Conservation (phyloP, 192 early-diverging fungal genomes). For the Rhizophagus clarus region DNA sequence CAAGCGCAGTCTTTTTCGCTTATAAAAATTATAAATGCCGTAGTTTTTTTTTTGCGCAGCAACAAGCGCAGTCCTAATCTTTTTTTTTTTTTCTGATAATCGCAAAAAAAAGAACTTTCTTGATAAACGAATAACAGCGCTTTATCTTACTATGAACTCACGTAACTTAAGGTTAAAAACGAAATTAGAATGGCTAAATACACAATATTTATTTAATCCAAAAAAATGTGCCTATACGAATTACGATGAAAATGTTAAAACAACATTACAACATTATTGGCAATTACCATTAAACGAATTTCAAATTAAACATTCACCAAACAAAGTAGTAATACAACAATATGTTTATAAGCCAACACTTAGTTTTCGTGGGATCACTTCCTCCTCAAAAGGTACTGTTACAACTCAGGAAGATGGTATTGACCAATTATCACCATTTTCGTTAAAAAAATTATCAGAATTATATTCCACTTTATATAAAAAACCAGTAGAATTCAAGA, state of each 20-base stretch:
- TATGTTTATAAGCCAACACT: neutral
- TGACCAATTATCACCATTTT: neutral
- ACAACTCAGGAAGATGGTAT: neutral
- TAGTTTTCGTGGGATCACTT: too few species aligned
- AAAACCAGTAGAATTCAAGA: slow-evolving; percentile 10
- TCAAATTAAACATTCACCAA: slow-evolving; percentile 17
- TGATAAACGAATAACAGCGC: too few species aligned
- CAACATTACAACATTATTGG: slow-evolving; percentile 8
- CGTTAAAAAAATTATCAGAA: neutral
- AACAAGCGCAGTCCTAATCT: too few species aligned
- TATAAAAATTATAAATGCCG: too few species aligned
- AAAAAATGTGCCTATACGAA: neutral
- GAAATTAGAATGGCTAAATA: slow-evolving; percentile 12
- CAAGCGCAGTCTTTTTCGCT: too few species aligned
- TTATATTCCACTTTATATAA: neutral
- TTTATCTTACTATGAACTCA: neutral
- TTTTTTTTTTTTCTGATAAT: too few species aligned
- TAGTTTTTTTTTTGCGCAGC: too few species aligned
- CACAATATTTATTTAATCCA: slow-evolving; percentile 21
- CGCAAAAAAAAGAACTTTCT: too few species aligned
- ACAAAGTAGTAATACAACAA: slow-evolving; percentile 10
- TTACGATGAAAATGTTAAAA: slow-evolving; percentile 17
- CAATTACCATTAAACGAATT: neutral
- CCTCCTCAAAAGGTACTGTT: too few species aligned
- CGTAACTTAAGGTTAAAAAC: slow-evolving; percentile 2